phyloP scores from a whole-genome alignment of 192 early-diverging fungal genomes.

The Backusella parvicylindrica region DNA sequence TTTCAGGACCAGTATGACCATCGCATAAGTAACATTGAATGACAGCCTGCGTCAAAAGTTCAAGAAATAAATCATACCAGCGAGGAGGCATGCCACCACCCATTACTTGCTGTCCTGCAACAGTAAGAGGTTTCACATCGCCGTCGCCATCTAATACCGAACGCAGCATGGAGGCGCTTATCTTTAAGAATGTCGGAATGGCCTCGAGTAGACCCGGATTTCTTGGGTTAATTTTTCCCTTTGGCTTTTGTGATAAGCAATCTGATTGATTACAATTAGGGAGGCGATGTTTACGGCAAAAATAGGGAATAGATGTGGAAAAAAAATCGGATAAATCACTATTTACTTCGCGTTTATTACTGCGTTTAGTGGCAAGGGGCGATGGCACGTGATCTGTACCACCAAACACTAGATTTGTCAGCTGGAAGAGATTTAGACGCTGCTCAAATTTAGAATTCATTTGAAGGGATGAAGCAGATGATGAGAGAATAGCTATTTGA shows the following conservation, averaged over 20 bases:
- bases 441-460: conserved; percentile 44
- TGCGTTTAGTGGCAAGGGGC: not conserved
- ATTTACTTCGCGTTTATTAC: conserved; percentile 6
- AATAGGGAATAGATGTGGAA: conserved; percentile 27
- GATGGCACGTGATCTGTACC: conserved; percentile 41
- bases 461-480: conserved; percentile 15
- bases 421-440: conserved; percentile 49
- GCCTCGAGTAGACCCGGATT: conserved; percentile 45
- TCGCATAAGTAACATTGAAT: conserved; percentile 53
- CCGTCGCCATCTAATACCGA: conserved; percentile 24
- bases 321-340: conserved; percentile 27
- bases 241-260: conserved; percentile 4
- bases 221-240: not conserved
- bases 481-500: conserved; percentile 17
- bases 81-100: conserved; percentile 41
- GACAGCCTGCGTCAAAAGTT: conserved; percentile 52
- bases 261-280: conserved; percentile 26
- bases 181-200: conserved; percentile 49
- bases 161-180: conserved; percentile 43
- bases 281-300: conserved; percentile 45
- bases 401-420: conserved; percentile 54
- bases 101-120: conserved; percentile 36
- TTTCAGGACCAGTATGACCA: conserved; percentile 13
- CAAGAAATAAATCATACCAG: conserved; percentile 52
- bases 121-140: conserved; percentile 19